phyloP scores from a whole-genome alignment of 2,329 filamentous ascomycete species.

The Colletotrichum zoysiae region DNA sequence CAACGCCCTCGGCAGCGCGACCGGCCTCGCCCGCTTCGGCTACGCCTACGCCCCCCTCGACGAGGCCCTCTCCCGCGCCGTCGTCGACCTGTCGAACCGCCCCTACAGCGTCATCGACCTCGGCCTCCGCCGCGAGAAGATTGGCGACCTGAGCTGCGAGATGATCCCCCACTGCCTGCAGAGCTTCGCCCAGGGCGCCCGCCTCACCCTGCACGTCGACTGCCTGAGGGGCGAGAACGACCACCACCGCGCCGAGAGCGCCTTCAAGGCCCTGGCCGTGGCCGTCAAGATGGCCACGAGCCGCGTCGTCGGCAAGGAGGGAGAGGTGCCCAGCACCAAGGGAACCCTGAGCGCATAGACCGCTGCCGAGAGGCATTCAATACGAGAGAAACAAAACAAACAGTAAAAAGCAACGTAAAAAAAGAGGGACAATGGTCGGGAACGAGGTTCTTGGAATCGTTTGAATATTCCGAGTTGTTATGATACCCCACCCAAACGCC shows the following conservation, averaged over 20 bases:
- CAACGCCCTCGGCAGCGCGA: constrained; percentile 79
- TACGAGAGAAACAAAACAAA: not conserved
- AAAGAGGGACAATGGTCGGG: constrained; percentile 6
- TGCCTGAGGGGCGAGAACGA: constrained; percentile 92
- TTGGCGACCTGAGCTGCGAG: constrained; percentile 92
- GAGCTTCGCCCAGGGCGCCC: constrained; percentile 91
- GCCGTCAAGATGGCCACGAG: constrained; percentile 83
- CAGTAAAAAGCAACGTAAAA: constrained; percentile 15
- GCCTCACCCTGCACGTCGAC: constrained; percentile 95
- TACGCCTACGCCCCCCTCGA: constrained; percentile 94
- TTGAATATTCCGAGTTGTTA: constrained; percentile 28
- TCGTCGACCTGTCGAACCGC: constrained; percentile 94
- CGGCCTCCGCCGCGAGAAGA: constrained; percentile 89
- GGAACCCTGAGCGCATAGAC: constrained; percentile 77
- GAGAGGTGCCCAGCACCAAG: constrained; percentile 96
- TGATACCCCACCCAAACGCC: constrained; percentile 43
- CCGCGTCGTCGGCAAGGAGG: constrained; percentile 82
- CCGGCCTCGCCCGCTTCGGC: constrained; percentile 90
- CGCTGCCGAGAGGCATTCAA: not conserved
- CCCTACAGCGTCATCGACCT: constrained; percentile 88
- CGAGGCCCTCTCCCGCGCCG: constrained; percentile 92
- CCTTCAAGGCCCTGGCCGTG: constrained; percentile 95
- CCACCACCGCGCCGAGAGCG: constrained; percentile 95
- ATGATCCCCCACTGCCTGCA: constrained; percentile 98
- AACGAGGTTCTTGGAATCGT: constrained; percentile 29